Percentiles rank a stretch among this genome's conserved stretches.
phyloP scores from a whole-genome alignment of 306 rosid genomes.

The Mimosa pudica region DNA sequence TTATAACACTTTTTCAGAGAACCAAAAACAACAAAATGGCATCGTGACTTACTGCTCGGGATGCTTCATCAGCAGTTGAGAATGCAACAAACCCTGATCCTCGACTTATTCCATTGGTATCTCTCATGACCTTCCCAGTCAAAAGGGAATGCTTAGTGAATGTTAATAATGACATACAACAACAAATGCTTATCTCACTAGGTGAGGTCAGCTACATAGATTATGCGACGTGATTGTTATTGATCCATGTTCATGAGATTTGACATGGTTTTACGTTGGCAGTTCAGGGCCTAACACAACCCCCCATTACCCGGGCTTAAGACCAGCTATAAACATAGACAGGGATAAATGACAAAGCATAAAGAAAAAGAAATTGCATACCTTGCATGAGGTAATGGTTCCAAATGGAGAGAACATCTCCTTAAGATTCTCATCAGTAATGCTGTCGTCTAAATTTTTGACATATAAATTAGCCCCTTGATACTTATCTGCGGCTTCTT shows the following conservation, averaged over 20 bases:
- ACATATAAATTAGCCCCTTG: slow-evolving; percentile 86
- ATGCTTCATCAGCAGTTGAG: slow-evolving; percentile 92
- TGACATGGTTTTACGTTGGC: too few species aligned
- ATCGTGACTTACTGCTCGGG: slow-evolving; percentile 81
- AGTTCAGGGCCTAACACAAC: too few species aligned
- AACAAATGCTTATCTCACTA: too few species aligned
- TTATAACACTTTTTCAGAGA: background rate
- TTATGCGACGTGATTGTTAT: too few species aligned
- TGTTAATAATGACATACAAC: too few species aligned
- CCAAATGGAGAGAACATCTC: slow-evolving; percentile 79
- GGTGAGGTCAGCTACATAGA: too few species aligned
- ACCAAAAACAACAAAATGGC: background rate
- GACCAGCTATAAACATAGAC: too few species aligned
- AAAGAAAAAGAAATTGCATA: slow-evolving; percentile 33
- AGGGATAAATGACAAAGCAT: background rate
- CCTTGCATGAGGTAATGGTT: slow-evolving; percentile 89
- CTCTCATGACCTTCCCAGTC: slow-evolving; percentile 79
- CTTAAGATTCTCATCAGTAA: slow-evolving; percentile 71
- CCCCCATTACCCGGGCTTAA: too few species aligned
- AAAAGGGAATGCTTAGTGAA: background rate
- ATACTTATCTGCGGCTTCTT: slow-evolving; percentile 88
- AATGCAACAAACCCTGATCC: slow-evolving; percentile 99
- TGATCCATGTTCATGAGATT: too few species aligned
- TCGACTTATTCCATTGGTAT: slow-evolving; percentile 84
- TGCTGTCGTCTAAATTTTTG: slow-evolving; percentile 77